Conservation (phyloP, 306 rosid genomes). For the Abrus pulchellus region DNA sequence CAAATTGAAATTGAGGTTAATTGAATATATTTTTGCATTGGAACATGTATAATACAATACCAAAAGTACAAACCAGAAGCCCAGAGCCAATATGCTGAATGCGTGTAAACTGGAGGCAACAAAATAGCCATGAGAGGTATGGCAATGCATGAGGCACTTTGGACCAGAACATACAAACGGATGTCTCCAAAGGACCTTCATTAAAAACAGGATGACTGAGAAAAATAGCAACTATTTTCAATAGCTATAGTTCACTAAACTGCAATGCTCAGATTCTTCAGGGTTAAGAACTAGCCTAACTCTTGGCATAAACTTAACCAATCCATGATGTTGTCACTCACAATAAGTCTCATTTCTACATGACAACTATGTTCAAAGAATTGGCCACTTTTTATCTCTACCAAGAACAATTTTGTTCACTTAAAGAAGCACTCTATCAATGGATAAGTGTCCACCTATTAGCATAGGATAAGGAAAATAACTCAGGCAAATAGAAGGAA, state of each 20-base stretch:
- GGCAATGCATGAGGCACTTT: constrained; percentile 81
- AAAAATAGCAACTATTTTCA: constrained; percentile 28
- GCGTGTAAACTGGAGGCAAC: constrained; percentile 92
- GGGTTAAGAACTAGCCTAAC: constrained; percentile 11
- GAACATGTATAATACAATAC: background rate
- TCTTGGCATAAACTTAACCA: constrained; percentile 34
- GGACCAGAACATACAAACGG: constrained; percentile 85
- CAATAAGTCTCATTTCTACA: constrained; percentile 19
- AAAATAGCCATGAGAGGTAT: constrained; percentile 86
- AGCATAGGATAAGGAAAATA: constrained; percentile 26
- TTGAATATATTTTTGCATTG: constrained; percentile 22
- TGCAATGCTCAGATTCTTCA: background rate
- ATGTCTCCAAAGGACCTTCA: constrained; percentile 88
- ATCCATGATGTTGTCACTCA: constrained; percentile 1
- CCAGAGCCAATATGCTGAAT: constrained; percentile 90
- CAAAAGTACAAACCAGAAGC: constrained; percentile 77
- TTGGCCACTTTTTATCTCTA: background rate
- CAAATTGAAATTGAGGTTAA: constrained; percentile 34
- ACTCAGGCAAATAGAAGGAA: constrained; percentile 22
- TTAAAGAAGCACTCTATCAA: background rate
- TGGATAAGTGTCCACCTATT: constrained; percentile 21
- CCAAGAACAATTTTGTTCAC: constrained; percentile 8
- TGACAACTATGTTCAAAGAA: background rate
- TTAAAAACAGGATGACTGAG: background rate
- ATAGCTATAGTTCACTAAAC: constrained; percentile 20